Base-by-base conservation (phyloP, 441 rosid genomes). In the Pelargonium australe region DNA sequence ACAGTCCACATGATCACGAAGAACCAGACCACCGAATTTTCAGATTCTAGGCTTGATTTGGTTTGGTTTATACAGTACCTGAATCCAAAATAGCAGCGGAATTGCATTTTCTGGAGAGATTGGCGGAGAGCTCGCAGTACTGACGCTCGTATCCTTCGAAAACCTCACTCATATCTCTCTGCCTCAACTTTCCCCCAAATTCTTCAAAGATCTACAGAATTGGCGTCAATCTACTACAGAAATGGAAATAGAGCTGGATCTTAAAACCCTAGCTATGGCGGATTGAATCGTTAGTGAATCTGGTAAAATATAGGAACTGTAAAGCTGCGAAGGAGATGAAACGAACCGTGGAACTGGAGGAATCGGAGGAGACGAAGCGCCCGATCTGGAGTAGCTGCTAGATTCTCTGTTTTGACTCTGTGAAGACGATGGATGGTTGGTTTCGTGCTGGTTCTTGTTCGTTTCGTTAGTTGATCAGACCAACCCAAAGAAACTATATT, bases 91-190 rank as follows among this genome's bases (percentile, higher is more conserved):
- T 79, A 67, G 93, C 79, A 51, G 86, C 77, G 10, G 93, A 81
- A 71, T 79, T 77, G 84, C 90, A 86, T 80, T 82, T 88, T 53
- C 85, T 69, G 74, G 87, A 80, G 73, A 88, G 84, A 80, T 73
- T 83, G 20, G 89, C 81, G 10, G 93, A 88, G 81, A 88, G 89
- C 76, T 88, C 93, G 72, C 90, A 88, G 82, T 88, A 88, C 61
- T 83, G 90, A 0, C 90, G 85, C 72, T 86, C 93, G 85, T 88
- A 88, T 1, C 87, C 87, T 77, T 88, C 90, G 65, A 88, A 88
- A 10, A 83, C 89, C 49, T 83, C 87, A 71, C 89, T 88, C 93
- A 88, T 88, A 9, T 16, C 23, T 17, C 1, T 51, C 2, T 17
- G 1, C 25, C 20, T 10, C 19, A 1, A 55, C 1, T 51, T 7